Evolutionary conservation across 116 monocot species (phyloP), one percentile per base, ranked within the genome.

Genomic region (Cymodocea nodosa): DNA sequence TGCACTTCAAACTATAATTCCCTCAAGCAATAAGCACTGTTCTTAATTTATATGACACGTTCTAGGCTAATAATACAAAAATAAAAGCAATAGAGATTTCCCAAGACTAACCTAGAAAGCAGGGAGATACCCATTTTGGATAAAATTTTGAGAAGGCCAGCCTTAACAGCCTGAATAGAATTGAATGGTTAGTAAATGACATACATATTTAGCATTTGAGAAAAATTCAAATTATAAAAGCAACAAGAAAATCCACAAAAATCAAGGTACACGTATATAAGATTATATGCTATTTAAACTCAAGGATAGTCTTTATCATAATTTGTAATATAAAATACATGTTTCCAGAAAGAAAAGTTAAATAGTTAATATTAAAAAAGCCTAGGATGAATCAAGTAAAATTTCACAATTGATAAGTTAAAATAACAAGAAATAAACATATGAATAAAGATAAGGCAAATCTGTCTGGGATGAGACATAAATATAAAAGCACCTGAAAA

Each of bases 51-150:
- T 44, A 55, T 35, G 49, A 56, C 53, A 44, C 19, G 20, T 20
- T 50, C 20, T 62, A 62, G 17, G 15, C 23, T 10, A 17, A 62
- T 6, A 62, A 59, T 59, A 59, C 23, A 4, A 12, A 59, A 22
- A 64, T 23, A 35, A 64, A 49, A 40, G 44, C 7, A 35, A 67
- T 15, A 54, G 36, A 12, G 17, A 54, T 35, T 25, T 10, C 16
- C n/a, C 24, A 35, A 39, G 48, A 74, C 75, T 79, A 69, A 94
- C 98, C 98, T 98, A 12, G 98, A 98, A 72, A 98, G 98, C 68
- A 98, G 80, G 23, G 79, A 98, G 67, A 98, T 98, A n/a, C 98
- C 98, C 98, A 98, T 98, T 81, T 98, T 98, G 40, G 98, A 98
- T 60, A 98, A 86, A 75, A 98, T 98, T 73, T 98, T 98, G 18